phyloP scores from a whole-genome alignment of 2,329 filamentous ascomycete species.

The Penicillium crustosum region DNA sequence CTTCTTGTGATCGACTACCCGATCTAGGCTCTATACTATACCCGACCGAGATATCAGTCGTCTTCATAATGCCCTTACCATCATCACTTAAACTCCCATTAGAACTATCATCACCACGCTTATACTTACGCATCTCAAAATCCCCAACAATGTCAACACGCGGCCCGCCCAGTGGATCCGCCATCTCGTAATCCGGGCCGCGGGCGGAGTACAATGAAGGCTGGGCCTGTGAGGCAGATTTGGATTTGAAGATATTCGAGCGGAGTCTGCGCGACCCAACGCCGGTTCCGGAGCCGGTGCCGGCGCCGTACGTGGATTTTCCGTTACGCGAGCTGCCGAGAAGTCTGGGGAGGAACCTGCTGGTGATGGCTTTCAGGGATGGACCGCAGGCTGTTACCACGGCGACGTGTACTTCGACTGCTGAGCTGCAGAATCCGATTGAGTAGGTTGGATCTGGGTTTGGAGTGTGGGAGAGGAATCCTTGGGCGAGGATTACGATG shows the following conservation, averaged over 20 bases:
- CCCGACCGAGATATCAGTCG: slow-evolving; percentile 20
- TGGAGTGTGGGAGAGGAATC: slow-evolving; percentile 11
- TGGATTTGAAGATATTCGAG: slow-evolving; percentile 6
- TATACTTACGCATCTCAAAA: slow-evolving; percentile 26
- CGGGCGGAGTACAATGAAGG: slow-evolving; percentile 11
- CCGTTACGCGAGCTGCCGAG: slow-evolving; percentile 20
- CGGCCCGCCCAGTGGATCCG: slow-evolving; percentile 14
- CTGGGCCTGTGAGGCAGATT: not conserved
- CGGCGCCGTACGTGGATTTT: slow-evolving; percentile 12
- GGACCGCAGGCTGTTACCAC: slow-evolving; percentile 33
- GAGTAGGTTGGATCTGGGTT: slow-evolving; percentile 24
- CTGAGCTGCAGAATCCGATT: slow-evolving; percentile 32
- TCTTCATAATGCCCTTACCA: slow-evolving; percentile 21
- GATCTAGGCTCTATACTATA: slow-evolving; percentile 11
- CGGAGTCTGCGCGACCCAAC: slow-evolving; percentile 8
- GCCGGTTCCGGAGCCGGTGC: slow-evolving; percentile 3
- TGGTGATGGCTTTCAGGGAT: slow-evolving; percentile 27
- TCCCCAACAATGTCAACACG: not conserved
- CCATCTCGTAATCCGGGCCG: slow-evolving; percentile 22
- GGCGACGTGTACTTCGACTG: slow-evolving; percentile 32
- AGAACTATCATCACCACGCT: slow-evolving; percentile 10
- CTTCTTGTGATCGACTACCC: slow-evolving; percentile 9
- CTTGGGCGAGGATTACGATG: slow-evolving; percentile 27
- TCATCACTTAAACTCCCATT: slow-evolving; percentile 17
- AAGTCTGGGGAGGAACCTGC: slow-evolving; percentile 17